phyloP scores from a whole-genome alignment of 345 rosid genomes.

The Salix koriyanagi region DNA sequence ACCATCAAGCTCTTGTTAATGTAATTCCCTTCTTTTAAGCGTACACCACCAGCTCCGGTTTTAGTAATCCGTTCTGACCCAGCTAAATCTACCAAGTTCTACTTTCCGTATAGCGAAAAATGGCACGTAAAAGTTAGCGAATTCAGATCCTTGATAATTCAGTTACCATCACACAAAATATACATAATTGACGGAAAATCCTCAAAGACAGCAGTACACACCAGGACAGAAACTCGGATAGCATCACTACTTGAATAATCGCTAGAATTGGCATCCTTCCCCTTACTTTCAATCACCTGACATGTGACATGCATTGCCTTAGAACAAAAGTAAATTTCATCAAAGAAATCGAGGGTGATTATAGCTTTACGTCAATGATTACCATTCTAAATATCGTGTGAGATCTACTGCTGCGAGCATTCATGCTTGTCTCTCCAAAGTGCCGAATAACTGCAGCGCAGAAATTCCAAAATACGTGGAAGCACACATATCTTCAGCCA shows the following conservation, averaged over 20 bases:
- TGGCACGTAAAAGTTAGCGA: conserved; percentile 4
- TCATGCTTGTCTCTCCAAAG: conserved; percentile 97
- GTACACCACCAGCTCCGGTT: conserved; percentile 93
- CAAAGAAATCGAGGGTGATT: neutral
- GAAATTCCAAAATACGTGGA: neutral
- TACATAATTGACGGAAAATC: neutral
- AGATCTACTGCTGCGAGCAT: conserved; percentile 89
- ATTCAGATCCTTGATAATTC: neutral
- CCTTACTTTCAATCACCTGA: conserved; percentile 91
- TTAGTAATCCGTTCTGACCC: conserved; percentile 93
- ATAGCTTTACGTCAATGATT: conserved; percentile 3
- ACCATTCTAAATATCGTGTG: conserved; percentile 99
- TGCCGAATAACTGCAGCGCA: conserved; percentile 65
- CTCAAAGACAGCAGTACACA: conserved; percentile 23
- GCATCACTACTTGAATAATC: conserved; percentile 50
- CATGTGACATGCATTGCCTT: conserved; percentile 4
- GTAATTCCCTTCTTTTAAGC: conserved; percentile 85
- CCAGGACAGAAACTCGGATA: conserved; percentile 85
- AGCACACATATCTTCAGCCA: neutral
- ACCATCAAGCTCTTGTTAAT: conserved; percentile 95
- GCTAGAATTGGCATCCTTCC: conserved; percentile 36
- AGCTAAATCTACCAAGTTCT: conserved; percentile 95
- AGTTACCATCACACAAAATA: neutral
- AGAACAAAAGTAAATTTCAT: neutral
- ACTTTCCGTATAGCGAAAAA: conserved; percentile 17